Percentiles rank a stretch among this genome's conserved stretches.
These are phyloP conservation scores for Colletotrichum liaoningense DNA, from an alignment of 2,329 filamentous ascomycete species.

Conservation along the genomic window DNA sequence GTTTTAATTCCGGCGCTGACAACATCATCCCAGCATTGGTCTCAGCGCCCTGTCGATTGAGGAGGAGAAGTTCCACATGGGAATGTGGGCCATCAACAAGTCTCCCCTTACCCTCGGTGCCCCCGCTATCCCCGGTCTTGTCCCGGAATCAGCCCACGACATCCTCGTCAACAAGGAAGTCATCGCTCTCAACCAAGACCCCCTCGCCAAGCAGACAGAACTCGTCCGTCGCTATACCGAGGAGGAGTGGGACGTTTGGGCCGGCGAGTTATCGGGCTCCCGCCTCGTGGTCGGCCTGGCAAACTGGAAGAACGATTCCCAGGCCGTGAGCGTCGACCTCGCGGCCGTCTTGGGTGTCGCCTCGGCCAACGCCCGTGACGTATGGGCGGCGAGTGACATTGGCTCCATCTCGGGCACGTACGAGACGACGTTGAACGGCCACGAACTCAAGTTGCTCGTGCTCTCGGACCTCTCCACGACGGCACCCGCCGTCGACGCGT, in stretches of 20 bases:
- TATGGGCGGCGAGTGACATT: slow-evolving; percentile 51
- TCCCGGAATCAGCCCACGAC: slow-evolving; percentile 52
- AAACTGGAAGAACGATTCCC: slow-evolving; percentile 60
- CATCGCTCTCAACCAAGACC: slow-evolving; percentile 69
- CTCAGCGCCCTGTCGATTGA: slow-evolving; percentile 55
- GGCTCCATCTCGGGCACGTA: slow-evolving; percentile 46
- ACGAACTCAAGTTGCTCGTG: slow-evolving; percentile 53
- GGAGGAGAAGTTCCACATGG: slow-evolving; percentile 64
- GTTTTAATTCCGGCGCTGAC: neutral
- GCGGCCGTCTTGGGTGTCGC: slow-evolving; percentile 50
- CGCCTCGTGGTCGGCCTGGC: slow-evolving; percentile 58
- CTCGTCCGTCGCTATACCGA: slow-evolving; percentile 60
- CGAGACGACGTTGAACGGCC: slow-evolving; percentile 47
- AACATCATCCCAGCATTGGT: slow-evolving; percentile 50
- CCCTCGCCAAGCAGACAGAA: slow-evolving; percentile 61
- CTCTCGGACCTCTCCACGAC: slow-evolving; percentile 47
- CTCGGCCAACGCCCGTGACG: slow-evolving; percentile 51
- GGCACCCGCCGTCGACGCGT: slow-evolving; percentile 35
- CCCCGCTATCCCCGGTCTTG: slow-evolving; percentile 50
- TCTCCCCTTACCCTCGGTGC: slow-evolving; percentile 61
- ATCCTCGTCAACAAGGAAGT: slow-evolving; percentile 63
- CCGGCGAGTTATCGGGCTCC: slow-evolving; percentile 56
- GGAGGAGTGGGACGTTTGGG: slow-evolving; percentile 63
- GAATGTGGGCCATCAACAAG: slow-evolving; percentile 64
- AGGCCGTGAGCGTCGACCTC: slow-evolving; percentile 55